A percentile compares a stretch with the other conserved stretches of the same genome.
These are phyloP conservation scores for Tetrahymena borealis DNA, from an alignment of 73 alveolate species.

Conservation along the genomic window DNA sequence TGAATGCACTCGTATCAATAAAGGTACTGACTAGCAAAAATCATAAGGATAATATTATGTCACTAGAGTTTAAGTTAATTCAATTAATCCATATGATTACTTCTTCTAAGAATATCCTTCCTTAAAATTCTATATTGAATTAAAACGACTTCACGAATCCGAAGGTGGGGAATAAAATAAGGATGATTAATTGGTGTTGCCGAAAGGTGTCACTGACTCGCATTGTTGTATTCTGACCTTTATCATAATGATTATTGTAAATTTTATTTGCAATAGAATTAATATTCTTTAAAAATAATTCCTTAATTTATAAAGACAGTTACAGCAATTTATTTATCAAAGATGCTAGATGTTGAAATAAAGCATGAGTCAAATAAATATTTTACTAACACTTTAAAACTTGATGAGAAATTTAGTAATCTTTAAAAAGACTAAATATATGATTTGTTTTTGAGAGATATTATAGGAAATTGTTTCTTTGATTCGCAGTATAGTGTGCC, in stretches of 20 bases:
- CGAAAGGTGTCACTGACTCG: neutral
- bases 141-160: neutral
- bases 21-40: neutral
- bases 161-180: neutral
- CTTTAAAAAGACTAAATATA: neutral
- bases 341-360: neutral
- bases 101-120: neutral
- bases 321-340: neutral
- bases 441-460: neutral
- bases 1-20: neutral
- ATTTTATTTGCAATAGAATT: neutral
- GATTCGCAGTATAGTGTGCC: neutral
- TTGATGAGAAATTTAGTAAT: neutral
- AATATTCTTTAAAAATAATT: neutral
- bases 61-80: neutral
- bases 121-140: neutral
- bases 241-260: neutral
- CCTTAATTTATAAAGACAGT: neutral
- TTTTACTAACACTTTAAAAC: neutral
- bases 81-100: neutral
- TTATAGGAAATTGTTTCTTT: neutral
- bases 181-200: neutral
- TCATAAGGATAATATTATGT: neutral
- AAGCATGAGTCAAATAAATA: neutral
- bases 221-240: neutral